Percentiles rank a stretch among this genome's conserved stretches.
Conservation (phyloP, 75 land plant species). For the Pinus taeda region DNA sequence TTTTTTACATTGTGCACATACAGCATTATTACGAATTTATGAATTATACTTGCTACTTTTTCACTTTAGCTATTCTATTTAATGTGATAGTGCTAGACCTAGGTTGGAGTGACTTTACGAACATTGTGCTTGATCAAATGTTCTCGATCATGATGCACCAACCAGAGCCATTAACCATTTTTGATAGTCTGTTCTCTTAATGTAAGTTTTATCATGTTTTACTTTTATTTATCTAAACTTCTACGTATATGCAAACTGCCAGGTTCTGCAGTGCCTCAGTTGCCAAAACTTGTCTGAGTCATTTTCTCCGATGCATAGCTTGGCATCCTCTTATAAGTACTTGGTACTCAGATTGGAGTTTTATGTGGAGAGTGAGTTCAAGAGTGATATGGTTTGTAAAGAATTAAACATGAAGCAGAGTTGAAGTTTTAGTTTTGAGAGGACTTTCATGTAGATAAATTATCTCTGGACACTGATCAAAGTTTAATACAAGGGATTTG, state of each 20-base stretch:
- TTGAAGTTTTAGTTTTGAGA: not conserved
- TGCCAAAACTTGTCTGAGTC: not conserved
- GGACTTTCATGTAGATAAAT: not conserved
- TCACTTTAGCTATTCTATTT: no score
- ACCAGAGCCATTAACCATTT: no score
- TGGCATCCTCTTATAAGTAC: not conserved
- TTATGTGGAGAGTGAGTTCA: not conserved
- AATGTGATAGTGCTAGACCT: no score
- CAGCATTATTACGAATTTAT: no score
- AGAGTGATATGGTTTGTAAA: not conserved
- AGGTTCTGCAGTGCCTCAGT: not conserved
- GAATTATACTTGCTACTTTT: no score
- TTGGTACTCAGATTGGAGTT: not conserved
- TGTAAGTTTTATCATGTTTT: no score
- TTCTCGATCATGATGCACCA: no score
- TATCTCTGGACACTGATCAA: not conserved
- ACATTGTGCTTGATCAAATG: no score
- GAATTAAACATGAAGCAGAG: not conserved
- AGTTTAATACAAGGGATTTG: not conserved
- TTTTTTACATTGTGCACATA: no score
- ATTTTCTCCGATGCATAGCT: not conserved
- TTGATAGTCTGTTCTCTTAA: no score
- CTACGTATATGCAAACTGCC: not conserved
- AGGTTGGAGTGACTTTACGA: no score
- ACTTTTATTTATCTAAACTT: no score